phyloP scores from a whole-genome alignment of 805 yeast genomes.

The Cyberlindnera xylosilytica region DNA sequence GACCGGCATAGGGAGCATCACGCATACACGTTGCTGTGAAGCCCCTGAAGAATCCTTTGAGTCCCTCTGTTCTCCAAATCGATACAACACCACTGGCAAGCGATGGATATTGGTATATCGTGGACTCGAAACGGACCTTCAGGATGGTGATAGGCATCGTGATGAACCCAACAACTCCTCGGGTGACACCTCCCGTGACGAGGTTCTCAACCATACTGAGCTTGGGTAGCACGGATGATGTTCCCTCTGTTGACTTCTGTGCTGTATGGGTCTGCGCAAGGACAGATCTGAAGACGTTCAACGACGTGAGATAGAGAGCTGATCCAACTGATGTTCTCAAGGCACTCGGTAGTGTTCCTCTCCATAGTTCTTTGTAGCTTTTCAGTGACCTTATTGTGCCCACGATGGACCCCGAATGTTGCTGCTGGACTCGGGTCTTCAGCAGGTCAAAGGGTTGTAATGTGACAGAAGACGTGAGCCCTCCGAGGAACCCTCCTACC shows the following conservation, averaged over 20 bases:
- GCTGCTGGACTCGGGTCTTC: slow-evolving; percentile 83
- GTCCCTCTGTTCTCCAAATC: slow-evolving; percentile 50
- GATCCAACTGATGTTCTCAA: slow-evolving; percentile 88
- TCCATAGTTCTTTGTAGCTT: slow-evolving; percentile 60
- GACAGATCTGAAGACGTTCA: slow-evolving; percentile 58
- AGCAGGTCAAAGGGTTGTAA: slow-evolving; percentile 88
- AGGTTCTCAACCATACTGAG: slow-evolving; percentile 68
- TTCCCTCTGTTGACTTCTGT: slow-evolving; percentile 3
- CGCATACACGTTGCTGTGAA: slow-evolving; percentile 82
- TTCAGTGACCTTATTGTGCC: slow-evolving; percentile 39
- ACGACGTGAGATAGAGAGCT: slow-evolving; percentile 74
- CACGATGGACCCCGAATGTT: slow-evolving; percentile 30
- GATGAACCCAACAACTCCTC: slow-evolving; percentile 78
- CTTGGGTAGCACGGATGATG: slow-evolving; percentile 58
- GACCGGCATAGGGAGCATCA: slow-evolving; percentile 96
- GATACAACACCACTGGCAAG: slow-evolving; percentile 56
- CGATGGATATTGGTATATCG: slow-evolving; percentile 65
- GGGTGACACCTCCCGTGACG: slow-evolving; percentile 69
- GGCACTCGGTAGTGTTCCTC: slow-evolving; percentile 92
- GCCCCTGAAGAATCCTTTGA: slow-evolving; percentile 79
- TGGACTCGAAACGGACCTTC: slow-evolving; percentile 87
- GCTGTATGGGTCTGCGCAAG: slow-evolving; percentile 34
- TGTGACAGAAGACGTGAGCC: slow-evolving; percentile 72
- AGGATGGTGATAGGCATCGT: slow-evolving; percentile 95
- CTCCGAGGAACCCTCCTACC: slow-evolving; percentile 80